A percentile compares a stretch with the other conserved stretches of the same genome.
Conservation (phyloP, 805 yeast genomes). For the Zygoascus bituminiphila region DNA sequence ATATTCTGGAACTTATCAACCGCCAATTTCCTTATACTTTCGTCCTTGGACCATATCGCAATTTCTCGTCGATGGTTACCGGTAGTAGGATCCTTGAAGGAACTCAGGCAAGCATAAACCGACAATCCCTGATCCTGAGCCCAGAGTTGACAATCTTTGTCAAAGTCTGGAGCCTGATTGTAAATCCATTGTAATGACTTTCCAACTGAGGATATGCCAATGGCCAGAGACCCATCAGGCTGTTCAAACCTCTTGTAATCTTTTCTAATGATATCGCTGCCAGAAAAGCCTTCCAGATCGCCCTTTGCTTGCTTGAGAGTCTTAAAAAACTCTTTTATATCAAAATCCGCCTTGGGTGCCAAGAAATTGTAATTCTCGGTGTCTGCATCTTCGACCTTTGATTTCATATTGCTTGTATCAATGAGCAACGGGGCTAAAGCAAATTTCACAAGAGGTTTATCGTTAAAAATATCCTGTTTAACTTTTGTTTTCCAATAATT, state of each 20-base stretch:
- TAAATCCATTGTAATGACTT: constrained; percentile 51
- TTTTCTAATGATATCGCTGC: constrained; percentile 59
- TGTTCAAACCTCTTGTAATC: constrained; percentile 71
- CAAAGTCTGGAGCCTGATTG: constrained; percentile 23
- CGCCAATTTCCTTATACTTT: constrained; percentile 19
- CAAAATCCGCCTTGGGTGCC: constrained; percentile 14
- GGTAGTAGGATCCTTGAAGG: constrained; percentile 27
- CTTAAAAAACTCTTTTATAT: constrained; percentile 24
- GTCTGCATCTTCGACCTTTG: constrained; percentile 56
- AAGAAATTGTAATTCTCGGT: constrained; percentile 36
- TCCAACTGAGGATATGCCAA: constrained; percentile 76
- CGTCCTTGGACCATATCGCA: constrained; percentile 22
- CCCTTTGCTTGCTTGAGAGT: constrained; percentile 44
- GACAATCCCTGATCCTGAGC: constrained; percentile 32
- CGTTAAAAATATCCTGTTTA: constrained; percentile 8
- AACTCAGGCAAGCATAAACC: constrained; percentile 41
- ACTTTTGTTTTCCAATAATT: constrained; percentile 38
- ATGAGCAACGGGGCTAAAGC: constrained; percentile 61
- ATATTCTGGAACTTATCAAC: constrained; percentile 11
- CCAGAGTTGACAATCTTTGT: constrained; percentile 25
- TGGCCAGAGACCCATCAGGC: constrained; percentile 24
- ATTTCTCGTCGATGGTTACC: constrained; percentile 39
- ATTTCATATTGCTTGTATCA: constrained; percentile 65
- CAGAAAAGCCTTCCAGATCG: constrained; percentile 51
- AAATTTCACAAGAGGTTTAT: constrained; percentile 32